Evolutionary conservation across 441 rosid genomes (phyloP), one percentile per base, ranked within the genome.

Genomic region (Viola pubescens): DNA sequence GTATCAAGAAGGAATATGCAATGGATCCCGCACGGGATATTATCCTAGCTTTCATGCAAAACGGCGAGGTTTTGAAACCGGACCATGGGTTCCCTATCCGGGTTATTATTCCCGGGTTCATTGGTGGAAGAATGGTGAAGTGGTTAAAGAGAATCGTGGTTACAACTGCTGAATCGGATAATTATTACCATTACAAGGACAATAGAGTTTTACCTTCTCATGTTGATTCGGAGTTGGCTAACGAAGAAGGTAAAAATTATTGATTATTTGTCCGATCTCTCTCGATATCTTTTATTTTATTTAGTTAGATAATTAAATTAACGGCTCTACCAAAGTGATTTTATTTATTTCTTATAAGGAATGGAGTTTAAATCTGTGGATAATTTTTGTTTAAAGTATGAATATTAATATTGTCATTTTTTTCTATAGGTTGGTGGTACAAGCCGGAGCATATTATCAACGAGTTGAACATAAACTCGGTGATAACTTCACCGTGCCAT

Each of bases 21-120:
- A 85, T 91, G 94, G 98, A 91, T 67, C 87, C 87, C 4, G 54
- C 98, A 0, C 73, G 94, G n/a, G 96, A 91, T n/a, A 82, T 91
- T 34, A 78, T 91, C 9, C 48, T 91, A 37, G 98, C 96, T 4
- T 91, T 86, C 76, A 86, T 84, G 96, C 96, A 91, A 73, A 91
- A 91, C 85, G 94, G 95, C 0, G 92, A 85, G 71, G 63, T 60
- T 60, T 67, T 91, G 51, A 53, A 80, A 0, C 92, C 98, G 3
- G 98, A 91, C 70, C 98, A 91, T 43, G 98, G 98, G 2, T 91
- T 83, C 61, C 98, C 98, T 0, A 84, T 86, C 5, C 69, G 98
- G 64, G 61, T 91, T 52, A 79, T 91, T 0, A 73, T 88, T 40
- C 98, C 98, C 0, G 98, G 98, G 0, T 88, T 73, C 37, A 91